phyloP scores from a whole-genome alignment of 495 filamentous ascomycete species.

The Hypomontagnella monticulosa region DNA sequence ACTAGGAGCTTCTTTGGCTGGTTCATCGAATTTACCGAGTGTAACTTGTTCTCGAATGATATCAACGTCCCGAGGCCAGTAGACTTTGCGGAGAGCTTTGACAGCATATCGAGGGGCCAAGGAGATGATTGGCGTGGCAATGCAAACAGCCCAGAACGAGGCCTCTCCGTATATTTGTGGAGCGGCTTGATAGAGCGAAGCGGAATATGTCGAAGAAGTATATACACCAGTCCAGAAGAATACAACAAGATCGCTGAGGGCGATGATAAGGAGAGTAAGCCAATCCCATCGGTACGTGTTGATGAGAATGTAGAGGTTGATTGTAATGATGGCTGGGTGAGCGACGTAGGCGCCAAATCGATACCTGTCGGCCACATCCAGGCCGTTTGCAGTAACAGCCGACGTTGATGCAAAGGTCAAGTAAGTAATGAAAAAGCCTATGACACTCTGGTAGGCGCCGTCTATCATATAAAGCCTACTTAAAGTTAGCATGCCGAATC shows the following conservation, averaged over 20 bases:
- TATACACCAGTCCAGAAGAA: slow-evolving; percentile 98
- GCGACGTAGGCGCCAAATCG: slow-evolving; percentile 87
- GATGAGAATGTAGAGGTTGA: slow-evolving; percentile 93
- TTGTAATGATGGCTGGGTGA: slow-evolving; percentile 79
- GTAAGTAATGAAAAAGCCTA: slow-evolving; percentile 93
- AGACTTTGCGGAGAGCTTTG: slow-evolving; percentile 92
- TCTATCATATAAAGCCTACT: slow-evolving; percentile 92
- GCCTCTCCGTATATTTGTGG: slow-evolving; percentile 80
- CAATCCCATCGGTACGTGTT: slow-evolving; percentile 99
- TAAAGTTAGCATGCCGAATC: slow-evolving; percentile 41
- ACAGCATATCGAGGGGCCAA: slow-evolving; percentile 84
- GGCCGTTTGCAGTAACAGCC: slow-evolving; percentile 73
- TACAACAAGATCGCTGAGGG: slow-evolving; percentile 83
- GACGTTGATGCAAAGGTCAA: slow-evolving; percentile 74
- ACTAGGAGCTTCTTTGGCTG: slow-evolving; percentile 53
- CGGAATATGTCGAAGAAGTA: slow-evolving; percentile 71
- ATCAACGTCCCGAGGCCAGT: slow-evolving; percentile 90
- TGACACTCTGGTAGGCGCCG: slow-evolving; percentile 92
- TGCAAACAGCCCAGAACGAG: slow-evolving; percentile 84
- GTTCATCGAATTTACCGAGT: slow-evolving; percentile 78
- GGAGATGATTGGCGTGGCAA: slow-evolving; percentile 79
- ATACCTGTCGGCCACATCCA: slow-evolving; percentile 75
- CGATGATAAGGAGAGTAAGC: slow-evolving; percentile 83
- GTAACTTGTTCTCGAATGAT: slow-evolving; percentile 93
- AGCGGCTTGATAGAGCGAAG: slow-evolving; percentile 79